phyloP scores from a whole-genome alignment of 805 yeast species.

The Saturnispora dispora region DNA sequence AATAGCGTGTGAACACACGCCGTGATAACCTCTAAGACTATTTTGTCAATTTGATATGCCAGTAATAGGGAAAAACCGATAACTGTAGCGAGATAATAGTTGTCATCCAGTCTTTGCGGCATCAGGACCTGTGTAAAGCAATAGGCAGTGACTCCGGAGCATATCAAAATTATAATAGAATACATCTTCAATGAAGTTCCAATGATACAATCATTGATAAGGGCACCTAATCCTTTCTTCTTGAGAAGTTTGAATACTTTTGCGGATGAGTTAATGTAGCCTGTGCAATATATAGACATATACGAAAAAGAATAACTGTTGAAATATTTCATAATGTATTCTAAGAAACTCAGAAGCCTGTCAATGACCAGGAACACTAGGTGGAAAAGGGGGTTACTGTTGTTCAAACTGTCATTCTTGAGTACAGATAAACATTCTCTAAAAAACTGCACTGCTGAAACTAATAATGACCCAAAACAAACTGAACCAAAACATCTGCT shows the following conservation, averaged over 20 bases:
- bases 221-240: constrained; percentile 71
- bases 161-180: constrained; percentile 51
- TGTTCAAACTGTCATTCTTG: not conserved
- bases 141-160: constrained; percentile 42
- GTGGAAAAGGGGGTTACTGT: not conserved
- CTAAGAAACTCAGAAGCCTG: not conserved
- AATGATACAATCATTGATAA: constrained; percentile 76
- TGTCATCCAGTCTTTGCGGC: constrained; percentile 55
- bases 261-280: constrained; percentile 64
- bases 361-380: constrained; percentile 4
- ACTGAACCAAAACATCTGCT: constrained; percentile 85
- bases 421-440: constrained; percentile 2
- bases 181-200: constrained; percentile 68
- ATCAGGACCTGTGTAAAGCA: constrained; percentile 57
- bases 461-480: constrained; percentile 70
- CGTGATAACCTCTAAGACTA: constrained; percentile 60
- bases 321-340: constrained; percentile 25
- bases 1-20: constrained; percentile 78
- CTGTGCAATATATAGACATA: constrained; percentile 75
- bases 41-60: constrained; percentile 62
- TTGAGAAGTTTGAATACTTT: constrained; percentile 69
- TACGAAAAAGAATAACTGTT: constrained; percentile 84
- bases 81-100: constrained; percentile 39
- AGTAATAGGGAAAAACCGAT: constrained; percentile 37
- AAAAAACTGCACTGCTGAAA: constrained; percentile 49